A percentile compares a stretch with the other conserved stretches of the same genome.
Evolutionary conservation across 73 alveolate species (phyloP).

Genomic region (Paramecium octaurelia): DNA sequence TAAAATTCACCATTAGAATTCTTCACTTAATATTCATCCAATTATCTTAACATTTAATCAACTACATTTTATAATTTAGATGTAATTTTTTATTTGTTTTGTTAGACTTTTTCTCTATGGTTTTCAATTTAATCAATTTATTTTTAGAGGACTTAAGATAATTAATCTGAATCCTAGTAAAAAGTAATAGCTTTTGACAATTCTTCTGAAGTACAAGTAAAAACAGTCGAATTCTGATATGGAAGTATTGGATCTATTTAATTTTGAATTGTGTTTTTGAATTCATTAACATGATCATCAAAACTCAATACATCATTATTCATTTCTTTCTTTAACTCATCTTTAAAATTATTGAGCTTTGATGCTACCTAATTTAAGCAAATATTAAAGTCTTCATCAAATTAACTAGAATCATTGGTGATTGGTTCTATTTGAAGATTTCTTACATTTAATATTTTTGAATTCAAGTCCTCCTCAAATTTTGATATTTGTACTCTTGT

Average conservation of each 20-base stretch:
- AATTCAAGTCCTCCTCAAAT: conserved; percentile 2
- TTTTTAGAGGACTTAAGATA: neutral
- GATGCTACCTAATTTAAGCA: neutral
- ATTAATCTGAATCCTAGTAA: neutral
- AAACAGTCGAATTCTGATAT: neutral
- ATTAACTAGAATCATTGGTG: neutral
- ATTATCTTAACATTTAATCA: neutral
- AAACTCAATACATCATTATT: neutral
- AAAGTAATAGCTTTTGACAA: neutral
- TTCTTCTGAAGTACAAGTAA: neutral
- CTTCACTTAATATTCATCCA: neutral
- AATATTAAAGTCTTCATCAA: neutral
- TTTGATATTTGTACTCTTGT: neutral
- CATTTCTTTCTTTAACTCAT: neutral
- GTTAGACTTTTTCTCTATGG: neutral
- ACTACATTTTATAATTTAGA: neutral
- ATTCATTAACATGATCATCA: neutral
- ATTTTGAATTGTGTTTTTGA: neutral
- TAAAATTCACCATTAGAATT: neutral
- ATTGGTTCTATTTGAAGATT: neutral
- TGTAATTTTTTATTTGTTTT: neutral
- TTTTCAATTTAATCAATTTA: neutral
- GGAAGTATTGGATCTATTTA: neutral
- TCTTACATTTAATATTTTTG: neutral
- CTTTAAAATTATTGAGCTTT: neutral